Evolutionary conservation across 352 stramenopile genomes (phyloP), one percentile per base, ranked within the genome.

Genomic region (Phytophthora chlamydospora): DNA sequence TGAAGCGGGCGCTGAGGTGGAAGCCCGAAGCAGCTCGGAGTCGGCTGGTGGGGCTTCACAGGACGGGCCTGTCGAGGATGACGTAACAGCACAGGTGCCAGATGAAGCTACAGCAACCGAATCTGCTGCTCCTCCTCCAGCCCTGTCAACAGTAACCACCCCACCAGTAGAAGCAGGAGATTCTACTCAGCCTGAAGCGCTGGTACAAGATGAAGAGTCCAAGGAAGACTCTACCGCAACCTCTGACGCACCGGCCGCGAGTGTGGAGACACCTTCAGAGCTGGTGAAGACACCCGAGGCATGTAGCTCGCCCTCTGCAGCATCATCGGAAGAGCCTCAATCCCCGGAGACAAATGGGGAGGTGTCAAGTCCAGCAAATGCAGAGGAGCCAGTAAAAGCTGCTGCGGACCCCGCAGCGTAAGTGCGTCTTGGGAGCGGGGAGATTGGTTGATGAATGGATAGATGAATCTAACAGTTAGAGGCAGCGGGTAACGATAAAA

Each of bases 381-480:
- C 14, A 53, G 19, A 52, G 21, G 38, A 57, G 16, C 39, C 39
- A 17, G 49, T 48, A 6, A 58, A 64, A 46, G 36, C 38, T 17
- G n/a, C 58, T 7, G 55, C 66, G 40, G 44, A 63, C 24, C 46
- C 62, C 38, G 50, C 62, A 59, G 46, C 61, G 40, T 78, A 56
- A 74, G 43, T 50, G 31, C 41, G n/a, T 59, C 4, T 8, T 44
- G 42, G 10, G 45, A 36, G 43, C 24, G 38, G 39, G 32, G 38
- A 58, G 31, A 24, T 24, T 24, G 45, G 59, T 58, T 67, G 54
- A 59, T 66, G 49, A 67, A 67, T 70, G 54, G 36, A 63, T 66
- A 63, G 46, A 72, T 56, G 43, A 58, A 62, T 55, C 51, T 48
- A 68, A 71, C 56, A 58, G 42, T 69, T 69, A 73, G 49, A 73